phyloP scores from a whole-genome alignment of 2,329 filamentous ascomycete genomes.

The Neofusicoccum sp. region DNA sequence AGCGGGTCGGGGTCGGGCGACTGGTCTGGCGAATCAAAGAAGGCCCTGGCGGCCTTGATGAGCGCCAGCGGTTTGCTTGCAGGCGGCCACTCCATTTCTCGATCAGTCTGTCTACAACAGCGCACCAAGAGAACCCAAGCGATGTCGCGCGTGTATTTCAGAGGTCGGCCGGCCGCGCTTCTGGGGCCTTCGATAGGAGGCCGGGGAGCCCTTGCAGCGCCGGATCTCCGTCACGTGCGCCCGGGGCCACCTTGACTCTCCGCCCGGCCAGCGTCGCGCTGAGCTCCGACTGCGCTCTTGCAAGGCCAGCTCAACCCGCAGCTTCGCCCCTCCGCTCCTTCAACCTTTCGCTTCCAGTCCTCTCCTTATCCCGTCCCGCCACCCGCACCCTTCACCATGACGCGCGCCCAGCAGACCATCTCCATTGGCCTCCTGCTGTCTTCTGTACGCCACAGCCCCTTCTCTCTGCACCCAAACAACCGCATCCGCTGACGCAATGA shows the following conservation, averaged over 20 bases:
- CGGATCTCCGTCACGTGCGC: conserved; percentile 6
- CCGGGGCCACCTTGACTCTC: conserved; percentile 10
- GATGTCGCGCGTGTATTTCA: neutral
- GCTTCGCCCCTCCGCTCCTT: conserved; percentile 13
- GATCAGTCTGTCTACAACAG: neutral
- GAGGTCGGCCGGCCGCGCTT: neutral
- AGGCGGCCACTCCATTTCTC: conserved; percentile 17
- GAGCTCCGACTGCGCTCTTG: neutral
- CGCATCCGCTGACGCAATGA: neutral
- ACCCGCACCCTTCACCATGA: conserved; percentile 61
- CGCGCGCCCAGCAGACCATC: conserved; percentile 89
- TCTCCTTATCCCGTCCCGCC: neutral
- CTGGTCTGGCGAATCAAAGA: conserved; percentile 13
- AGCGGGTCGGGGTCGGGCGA: neutral
- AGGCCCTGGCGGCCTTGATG: conserved; percentile 1
- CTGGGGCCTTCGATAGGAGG: conserved; percentile 19
- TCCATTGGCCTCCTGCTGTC: conserved; percentile 84
- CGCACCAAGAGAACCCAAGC: neutral
- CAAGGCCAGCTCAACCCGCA: neutral
- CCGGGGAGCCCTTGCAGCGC: neutral
- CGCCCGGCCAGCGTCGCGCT: neutral
- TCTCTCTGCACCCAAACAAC: conserved; percentile 6
- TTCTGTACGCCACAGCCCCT: conserved; percentile 64
- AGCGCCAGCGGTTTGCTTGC: neutral
- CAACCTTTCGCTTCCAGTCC: neutral